Percentiles rank a stretch among this genome's conserved stretches.
Conservation (phyloP, 2,329 filamentous ascomycete genomes). For the Mycosphaerella sp. region DNA sequence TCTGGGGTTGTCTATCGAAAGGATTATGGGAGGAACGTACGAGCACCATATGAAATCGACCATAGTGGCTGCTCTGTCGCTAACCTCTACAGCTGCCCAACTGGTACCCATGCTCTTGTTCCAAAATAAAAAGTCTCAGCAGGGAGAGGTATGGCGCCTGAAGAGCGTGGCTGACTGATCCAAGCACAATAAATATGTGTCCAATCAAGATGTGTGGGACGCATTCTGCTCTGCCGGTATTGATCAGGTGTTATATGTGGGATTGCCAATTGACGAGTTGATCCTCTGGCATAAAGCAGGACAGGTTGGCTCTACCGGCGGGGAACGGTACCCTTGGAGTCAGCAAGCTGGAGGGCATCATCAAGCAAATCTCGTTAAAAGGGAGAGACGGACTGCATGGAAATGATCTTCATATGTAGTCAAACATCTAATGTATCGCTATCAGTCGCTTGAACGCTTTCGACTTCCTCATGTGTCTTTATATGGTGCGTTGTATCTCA, state of each 20-base stretch:
- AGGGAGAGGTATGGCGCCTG: conserved; percentile 30
- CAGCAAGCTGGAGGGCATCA: neutral
- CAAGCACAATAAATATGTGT: too few relatives aligned
- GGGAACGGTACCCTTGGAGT: conserved; percentile 23
- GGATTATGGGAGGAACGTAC: conserved; percentile 36
- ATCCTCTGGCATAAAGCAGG: conserved; percentile 24
- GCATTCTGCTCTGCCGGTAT: conserved; percentile 27
- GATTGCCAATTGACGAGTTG: conserved; percentile 27
- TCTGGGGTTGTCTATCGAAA: conserved; percentile 38
- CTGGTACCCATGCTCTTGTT: conserved; percentile 28
- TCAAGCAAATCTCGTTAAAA: neutral
- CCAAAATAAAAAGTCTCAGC: conserved; percentile 22
- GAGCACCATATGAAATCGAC: conserved; percentile 36
- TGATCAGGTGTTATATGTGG: conserved; percentile 25
- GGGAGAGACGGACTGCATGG: neutral
- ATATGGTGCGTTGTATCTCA: neutral
- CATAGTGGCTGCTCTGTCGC: conserved; percentile 38
- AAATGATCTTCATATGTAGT: neutral
- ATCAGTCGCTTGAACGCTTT: conserved; percentile 8
- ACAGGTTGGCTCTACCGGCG: conserved; percentile 26
- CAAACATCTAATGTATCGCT: neutral
- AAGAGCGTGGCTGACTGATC: conserved; percentile 17
- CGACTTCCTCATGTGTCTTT: neutral
- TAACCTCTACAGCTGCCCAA: too few relatives aligned
- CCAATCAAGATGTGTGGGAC: conserved; percentile 18